Percentiles rank a stretch among this genome's conserved stretches.
phyloP scores from a whole-genome alignment of 441 rosid species.

The Codiaeum variegatum region DNA sequence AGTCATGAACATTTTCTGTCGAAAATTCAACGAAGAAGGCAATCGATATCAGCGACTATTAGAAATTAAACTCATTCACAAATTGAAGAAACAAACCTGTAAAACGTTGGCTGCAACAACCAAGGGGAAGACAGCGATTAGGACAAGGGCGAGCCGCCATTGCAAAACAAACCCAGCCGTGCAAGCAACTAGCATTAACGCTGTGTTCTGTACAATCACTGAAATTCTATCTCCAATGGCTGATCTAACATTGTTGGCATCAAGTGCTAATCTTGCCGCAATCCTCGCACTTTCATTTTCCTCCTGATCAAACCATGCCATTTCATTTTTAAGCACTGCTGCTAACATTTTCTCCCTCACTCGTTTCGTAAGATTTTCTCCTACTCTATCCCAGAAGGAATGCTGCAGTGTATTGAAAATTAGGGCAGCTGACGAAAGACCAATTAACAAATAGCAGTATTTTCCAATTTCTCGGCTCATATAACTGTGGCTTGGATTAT shows the following conservation, averaged over 20 bases:
- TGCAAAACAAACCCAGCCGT: conserved; percentile 95
- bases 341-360: conserved; percentile 93
- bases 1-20: conserved; percentile 97
- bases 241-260: conserved; percentile 93
- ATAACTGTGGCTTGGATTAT: conserved; percentile 70
- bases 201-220: conserved; percentile 90
- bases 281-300: conserved; percentile 96
- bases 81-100: conserved; percentile 55
- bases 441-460: conserved; percentile 83
- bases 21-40: conserved; percentile 14
- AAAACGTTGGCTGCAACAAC: conserved; percentile 94
- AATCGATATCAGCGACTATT: neutral
- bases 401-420: conserved; percentile 91
- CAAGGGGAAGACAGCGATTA: conserved; percentile 86
- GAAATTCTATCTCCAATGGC: conserved; percentile 97
- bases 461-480: conserved; percentile 83
- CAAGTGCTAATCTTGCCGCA: conserved; percentile 83
- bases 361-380: conserved; percentile 94
- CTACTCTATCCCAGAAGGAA: conserved; percentile 94
- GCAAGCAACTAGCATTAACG: conserved; percentile 90
- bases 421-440: conserved; percentile 87
- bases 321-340: conserved; percentile 89
- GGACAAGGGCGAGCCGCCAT: conserved; percentile 98
- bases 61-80: neutral
- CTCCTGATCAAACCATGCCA: conserved; percentile 98